These are phyloP conservation scores for Penicillium sp. DNA, from an alignment of 2,329 filamentous ascomycete genomes.

Conservation along the genomic window DNA sequence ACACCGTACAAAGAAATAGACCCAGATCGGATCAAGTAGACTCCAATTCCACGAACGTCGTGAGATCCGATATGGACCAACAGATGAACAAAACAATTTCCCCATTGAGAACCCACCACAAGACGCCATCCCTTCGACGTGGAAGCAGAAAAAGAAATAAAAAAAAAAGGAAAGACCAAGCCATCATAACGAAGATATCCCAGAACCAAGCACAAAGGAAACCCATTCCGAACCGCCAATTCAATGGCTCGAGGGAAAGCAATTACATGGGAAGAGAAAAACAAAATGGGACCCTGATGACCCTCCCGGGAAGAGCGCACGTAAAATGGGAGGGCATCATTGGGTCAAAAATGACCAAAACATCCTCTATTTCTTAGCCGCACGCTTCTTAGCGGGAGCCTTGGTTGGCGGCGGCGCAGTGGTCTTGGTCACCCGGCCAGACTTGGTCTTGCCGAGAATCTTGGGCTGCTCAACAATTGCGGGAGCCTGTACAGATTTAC, in stretches of 20 bases:
- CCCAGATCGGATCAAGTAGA: background rate
- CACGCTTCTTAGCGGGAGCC: conserved; percentile 50
- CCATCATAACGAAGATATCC: conserved; percentile 23
- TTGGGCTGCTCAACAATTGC: conserved; percentile 69
- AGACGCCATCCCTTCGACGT: conserved; percentile 37
- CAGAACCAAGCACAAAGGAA: conserved; percentile 19
- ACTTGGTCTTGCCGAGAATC: conserved; percentile 78
- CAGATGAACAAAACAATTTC: conserved; percentile 21
- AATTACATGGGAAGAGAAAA: conserved; percentile 29
- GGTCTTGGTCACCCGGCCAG: conserved; percentile 77
- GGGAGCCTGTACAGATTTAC: conserved; percentile 51
- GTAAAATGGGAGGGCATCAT: conserved; percentile 21
- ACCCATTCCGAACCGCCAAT: conserved; percentile 25
- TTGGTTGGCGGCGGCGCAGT: conserved; percentile 48
- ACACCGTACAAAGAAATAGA: too few relatives aligned
- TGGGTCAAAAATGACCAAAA: conserved; percentile 20
- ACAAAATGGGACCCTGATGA: conserved; percentile 1
- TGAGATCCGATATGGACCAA: background rate
- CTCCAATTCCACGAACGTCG: conserved; percentile 1
- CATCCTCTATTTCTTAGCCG: conserved; percentile 42
- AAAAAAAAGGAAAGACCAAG: conserved; percentile 15
- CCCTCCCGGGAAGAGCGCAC: conserved; percentile 25
- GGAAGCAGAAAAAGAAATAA: conserved; percentile 18
- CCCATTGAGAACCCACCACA: conserved; percentile 36
- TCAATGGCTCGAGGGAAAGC: conserved; percentile 29